Percentiles rank a stretch among this genome's conserved stretches.
phyloP scores from a whole-genome alignment of 139 green algal genomes.

The Chlamydomonas urium region DNA sequence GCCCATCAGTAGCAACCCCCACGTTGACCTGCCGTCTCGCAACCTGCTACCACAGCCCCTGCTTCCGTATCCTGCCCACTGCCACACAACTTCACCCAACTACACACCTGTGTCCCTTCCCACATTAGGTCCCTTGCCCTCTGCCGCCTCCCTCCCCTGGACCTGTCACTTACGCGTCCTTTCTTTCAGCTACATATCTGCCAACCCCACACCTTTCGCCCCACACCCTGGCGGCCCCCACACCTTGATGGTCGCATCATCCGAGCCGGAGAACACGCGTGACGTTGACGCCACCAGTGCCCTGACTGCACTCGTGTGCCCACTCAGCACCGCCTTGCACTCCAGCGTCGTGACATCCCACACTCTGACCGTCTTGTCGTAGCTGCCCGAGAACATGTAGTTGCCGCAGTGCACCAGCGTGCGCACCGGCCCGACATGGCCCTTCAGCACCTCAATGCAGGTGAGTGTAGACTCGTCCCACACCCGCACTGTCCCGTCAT shows the following conservation, averaged over 20 bases:
- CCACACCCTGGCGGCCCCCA: too few species aligned
- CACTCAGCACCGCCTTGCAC: constrained; percentile 53
- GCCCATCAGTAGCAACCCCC: too few species aligned
- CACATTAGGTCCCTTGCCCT: too few species aligned
- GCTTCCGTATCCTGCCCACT: too few species aligned
- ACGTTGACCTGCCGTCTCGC: too few species aligned
- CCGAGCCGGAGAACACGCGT: constrained; percentile 79
- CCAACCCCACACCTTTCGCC: too few species aligned
- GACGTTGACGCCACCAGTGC: constrained; percentile 66
- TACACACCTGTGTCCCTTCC: too few species aligned
- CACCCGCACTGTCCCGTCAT: constrained; percentile 73
- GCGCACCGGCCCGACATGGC: constrained; percentile 79
- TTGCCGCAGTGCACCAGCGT: constrained; percentile 70
- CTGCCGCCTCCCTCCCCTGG: too few species aligned
- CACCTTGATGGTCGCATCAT: constrained; percentile 87
- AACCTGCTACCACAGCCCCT: too few species aligned
- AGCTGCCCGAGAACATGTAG: constrained; percentile 79
- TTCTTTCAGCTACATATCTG: too few species aligned
- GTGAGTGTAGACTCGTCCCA: constrained; percentile 78
- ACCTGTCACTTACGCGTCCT: too few species aligned
- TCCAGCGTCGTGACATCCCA: constrained; percentile 70
- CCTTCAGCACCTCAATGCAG: constrained; percentile 52
- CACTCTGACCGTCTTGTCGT: constrained; percentile 83
- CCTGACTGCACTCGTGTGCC: constrained; percentile 79
- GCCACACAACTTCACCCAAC: too few species aligned